Evolutionary conservation across 2,329 filamentous ascomycete species (phyloP).

Genomic region (Paracoccidioides lutzii): DNA sequence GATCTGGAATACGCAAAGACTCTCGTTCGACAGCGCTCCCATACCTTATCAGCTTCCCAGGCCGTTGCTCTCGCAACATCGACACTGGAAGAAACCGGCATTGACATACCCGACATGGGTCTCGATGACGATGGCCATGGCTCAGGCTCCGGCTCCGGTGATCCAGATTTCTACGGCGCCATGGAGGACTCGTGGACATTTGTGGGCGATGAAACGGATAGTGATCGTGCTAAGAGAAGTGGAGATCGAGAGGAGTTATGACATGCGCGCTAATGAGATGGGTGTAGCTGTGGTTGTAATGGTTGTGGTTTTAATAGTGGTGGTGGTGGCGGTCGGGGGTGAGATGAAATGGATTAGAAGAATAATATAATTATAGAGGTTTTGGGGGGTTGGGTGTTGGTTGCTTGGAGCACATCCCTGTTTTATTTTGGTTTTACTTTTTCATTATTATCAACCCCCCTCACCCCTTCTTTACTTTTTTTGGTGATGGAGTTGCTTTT

Average conservation of each 20-base stretch:
- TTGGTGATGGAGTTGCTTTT: too few species aligned
- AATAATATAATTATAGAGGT: neutral
- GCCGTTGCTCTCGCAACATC: conserved; percentile 20
- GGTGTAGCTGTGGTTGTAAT: neutral
- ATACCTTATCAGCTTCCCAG: conserved; percentile 21
- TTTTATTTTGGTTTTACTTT: neutral
- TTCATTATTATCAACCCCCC: neutral
- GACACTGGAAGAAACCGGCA: conserved; percentile 13
- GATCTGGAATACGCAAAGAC: conserved; percentile 87
- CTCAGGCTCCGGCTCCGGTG: conserved; percentile 1
- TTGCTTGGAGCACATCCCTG: neutral
- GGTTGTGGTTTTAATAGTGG: neutral
- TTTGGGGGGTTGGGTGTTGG: neutral
- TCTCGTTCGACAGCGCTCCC: conserved; percentile 54
- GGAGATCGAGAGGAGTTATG: conserved; percentile 2
- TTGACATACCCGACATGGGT: conserved; percentile 9
- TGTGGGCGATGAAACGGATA: conserved; percentile 51
- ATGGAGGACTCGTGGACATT: conserved; percentile 87
- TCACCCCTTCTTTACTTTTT: too few species aligned
- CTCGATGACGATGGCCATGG: neutral
- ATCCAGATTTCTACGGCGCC: conserved; percentile 42
- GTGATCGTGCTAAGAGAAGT: conserved; percentile 6
- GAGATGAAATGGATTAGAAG: neutral
- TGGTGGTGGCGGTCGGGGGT: neutral
- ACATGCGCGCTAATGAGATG: neutral